A percentile compares a stretch with the other conserved stretches of the same genome.
These are phyloP conservation scores for Alternaria brassicae DNA, from an alignment of 2,329 filamentous ascomycete genomes.

Conservation along the genomic window DNA sequence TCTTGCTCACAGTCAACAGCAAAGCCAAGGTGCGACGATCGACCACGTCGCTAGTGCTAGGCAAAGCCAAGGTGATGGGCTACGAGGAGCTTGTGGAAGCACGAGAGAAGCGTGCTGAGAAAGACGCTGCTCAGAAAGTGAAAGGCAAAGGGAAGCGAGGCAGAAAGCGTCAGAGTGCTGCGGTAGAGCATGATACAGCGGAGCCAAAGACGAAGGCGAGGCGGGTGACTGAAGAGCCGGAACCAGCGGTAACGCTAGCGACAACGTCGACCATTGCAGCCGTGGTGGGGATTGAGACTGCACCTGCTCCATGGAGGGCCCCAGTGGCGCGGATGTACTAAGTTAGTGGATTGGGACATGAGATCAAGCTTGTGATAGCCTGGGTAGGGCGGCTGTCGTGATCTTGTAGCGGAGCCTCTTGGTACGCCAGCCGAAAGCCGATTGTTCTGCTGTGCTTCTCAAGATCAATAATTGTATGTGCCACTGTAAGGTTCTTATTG, in stretches of 20 bases:
- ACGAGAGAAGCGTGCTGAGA: background rate
- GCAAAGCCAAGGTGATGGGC: background rate
- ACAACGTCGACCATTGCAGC: background rate
- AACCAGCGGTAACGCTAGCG: background rate
- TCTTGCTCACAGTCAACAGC: background rate
- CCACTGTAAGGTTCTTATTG: background rate
- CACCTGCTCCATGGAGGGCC: background rate
- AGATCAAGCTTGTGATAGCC: background rate
- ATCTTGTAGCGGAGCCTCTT: background rate
- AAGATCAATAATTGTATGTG: background rate
- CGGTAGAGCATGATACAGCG: background rate
- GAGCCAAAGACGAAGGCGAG: background rate
- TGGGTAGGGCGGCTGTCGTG: background rate
- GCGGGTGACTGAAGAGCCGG: background rate
- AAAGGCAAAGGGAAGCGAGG: background rate
- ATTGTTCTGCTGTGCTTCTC: background rate
- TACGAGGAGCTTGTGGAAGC: background rate
- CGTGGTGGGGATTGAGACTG: background rate
- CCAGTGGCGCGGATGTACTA: background rate
- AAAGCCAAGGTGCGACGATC: conserved; percentile 2
- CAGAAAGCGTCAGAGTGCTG: background rate
- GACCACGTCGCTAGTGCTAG: background rate
- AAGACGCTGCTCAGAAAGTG: background rate
- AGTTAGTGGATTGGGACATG: background rate
- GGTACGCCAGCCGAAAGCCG: background rate